Evolutionary conservation across 176 grass and related monocot genomes (phyloP).

Genomic region (Otatea glauca): DNA sequence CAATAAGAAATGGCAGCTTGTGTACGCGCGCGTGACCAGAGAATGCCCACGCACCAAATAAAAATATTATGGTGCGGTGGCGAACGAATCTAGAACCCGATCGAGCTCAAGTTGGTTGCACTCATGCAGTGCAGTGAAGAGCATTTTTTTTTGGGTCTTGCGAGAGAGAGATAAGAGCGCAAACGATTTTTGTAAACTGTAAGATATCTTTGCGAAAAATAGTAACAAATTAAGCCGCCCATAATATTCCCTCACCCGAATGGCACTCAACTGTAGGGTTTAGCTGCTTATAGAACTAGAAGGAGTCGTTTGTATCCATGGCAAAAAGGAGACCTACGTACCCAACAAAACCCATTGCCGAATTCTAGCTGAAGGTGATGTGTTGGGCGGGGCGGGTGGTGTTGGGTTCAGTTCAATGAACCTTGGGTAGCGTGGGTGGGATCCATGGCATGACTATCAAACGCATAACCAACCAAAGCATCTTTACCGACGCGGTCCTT

Average conservation of each 20-base stretch:
- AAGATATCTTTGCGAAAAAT: not conserved
- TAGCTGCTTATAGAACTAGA: not conserved
- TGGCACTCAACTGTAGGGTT: not conserved
- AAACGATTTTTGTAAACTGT: not conserved
- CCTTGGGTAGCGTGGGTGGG: not conserved
- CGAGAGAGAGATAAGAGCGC: not conserved
- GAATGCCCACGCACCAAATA: not conserved
- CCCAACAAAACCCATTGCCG: not conserved
- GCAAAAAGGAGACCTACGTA: not conserved
- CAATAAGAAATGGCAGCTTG: not conserved
- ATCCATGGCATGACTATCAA: not conserved
- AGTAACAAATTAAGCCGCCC: not conserved
- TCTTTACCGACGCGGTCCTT: conserved; percentile 10
- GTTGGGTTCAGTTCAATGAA: conserved; percentile 24
- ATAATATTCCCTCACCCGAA: not conserved
- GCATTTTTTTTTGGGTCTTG: not conserved
- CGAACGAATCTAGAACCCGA: not conserved
- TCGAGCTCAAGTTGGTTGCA: not conserved
- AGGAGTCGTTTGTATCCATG: not conserved
- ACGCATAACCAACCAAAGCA: not conserved
- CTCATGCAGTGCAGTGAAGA: not conserved
- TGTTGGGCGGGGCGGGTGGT: not conserved
- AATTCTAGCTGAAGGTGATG: conserved; percentile 1
- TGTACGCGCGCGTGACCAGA: not conserved
- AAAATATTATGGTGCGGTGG: not conserved